phyloP scores from a whole-genome alignment of 352 stramenopile species.

The Globisporangium heterothallicum region DNA sequence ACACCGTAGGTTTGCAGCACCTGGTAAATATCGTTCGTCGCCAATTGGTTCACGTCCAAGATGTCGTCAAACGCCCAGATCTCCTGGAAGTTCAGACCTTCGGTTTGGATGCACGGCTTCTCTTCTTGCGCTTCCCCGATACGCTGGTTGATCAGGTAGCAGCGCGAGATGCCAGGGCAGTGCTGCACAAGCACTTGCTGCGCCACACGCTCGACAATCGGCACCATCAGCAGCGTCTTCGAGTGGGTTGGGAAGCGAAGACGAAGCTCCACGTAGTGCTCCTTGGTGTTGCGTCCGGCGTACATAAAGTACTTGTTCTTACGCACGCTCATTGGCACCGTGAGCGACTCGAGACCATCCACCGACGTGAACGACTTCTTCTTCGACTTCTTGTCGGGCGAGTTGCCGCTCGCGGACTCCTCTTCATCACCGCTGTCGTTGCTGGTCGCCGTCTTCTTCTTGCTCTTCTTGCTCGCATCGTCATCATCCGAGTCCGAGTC shows the following conservation, averaged over 20 bases:
- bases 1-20: constrained; percentile 97
- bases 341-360: constrained; percentile 65
- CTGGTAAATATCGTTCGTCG: constrained; percentile 98
- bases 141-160: constrained; percentile 88
- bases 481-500: constrained; percentile 41
- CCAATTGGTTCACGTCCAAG: constrained; percentile 93
- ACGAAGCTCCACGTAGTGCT: constrained; percentile 81
- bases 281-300: constrained; percentile 67
- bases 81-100: constrained; percentile 98
- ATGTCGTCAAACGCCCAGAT: constrained; percentile 93
- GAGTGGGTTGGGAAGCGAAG: constrained; percentile 86
- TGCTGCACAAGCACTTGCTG: constrained; percentile 84
- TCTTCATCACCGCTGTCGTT: constrained; percentile 36
- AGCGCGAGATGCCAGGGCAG: constrained; percentile 84
- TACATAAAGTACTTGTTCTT: constrained; percentile 88
- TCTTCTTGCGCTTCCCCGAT: constrained; percentile 75
- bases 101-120: constrained; percentile 87
- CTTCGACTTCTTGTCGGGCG: constrained; percentile 18
- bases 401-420: not conserved
- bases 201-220: constrained; percentile 82
- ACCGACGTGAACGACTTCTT: constrained; percentile 30
- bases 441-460: constrained; percentile 22
- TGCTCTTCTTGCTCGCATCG: constrained; percentile 20
- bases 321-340: constrained; percentile 65
- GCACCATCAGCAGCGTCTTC: constrained; percentile 87